Evolutionary conservation across 2,329 filamentous ascomycete species (phyloP).

Genomic region (Leptosphaerulina australis): DNA sequence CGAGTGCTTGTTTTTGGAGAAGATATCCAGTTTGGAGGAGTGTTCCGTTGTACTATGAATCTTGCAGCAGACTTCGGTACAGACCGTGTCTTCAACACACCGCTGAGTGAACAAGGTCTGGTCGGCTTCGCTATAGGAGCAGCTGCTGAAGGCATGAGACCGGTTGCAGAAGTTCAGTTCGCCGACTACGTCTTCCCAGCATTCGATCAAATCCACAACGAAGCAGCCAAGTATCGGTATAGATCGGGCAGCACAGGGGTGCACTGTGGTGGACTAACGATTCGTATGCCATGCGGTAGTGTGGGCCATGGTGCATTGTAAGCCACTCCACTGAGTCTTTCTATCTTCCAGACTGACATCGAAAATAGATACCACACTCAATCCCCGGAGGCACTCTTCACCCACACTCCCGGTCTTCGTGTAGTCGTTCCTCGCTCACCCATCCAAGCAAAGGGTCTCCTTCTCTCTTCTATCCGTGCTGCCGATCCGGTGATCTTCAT

Average conservation of each 20-base stretch:
- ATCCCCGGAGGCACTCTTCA: constrained; percentile 86
- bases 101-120: constrained; percentile 91
- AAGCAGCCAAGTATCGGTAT: constrained; percentile 87
- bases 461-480: constrained; percentile 74
- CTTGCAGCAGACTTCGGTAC: constrained; percentile 85
- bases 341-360: constrained; percentile 1
- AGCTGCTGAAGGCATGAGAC: constrained; percentile 88
- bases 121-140: constrained; percentile 91
- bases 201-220: constrained; percentile 93
- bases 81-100: constrained; percentile 94
- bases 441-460: constrained; percentile 83
- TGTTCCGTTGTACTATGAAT: constrained; percentile 93
- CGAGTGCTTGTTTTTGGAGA: constrained; percentile 92
- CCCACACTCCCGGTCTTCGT: constrained; percentile 82
- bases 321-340: constrained; percentile 23
- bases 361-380: constrained; percentile 75
- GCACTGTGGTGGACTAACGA: constrained; percentile 75
- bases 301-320: constrained; percentile 85
- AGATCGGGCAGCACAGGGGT: constrained; percentile 64
- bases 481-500: constrained; percentile 91
- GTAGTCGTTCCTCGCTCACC: constrained; percentile 88
- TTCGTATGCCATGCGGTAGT: constrained; percentile 87
- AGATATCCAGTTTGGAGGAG: constrained; percentile 95
- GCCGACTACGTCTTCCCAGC: constrained; percentile 93
- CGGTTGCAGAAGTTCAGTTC: constrained; percentile 94